Percentiles rank a stretch among this genome's conserved stretches.
These are phyloP conservation scores for Thozetella sp. DNA, from an alignment of 495 filamentous ascomycete genomes.

Conservation along the genomic window DNA sequence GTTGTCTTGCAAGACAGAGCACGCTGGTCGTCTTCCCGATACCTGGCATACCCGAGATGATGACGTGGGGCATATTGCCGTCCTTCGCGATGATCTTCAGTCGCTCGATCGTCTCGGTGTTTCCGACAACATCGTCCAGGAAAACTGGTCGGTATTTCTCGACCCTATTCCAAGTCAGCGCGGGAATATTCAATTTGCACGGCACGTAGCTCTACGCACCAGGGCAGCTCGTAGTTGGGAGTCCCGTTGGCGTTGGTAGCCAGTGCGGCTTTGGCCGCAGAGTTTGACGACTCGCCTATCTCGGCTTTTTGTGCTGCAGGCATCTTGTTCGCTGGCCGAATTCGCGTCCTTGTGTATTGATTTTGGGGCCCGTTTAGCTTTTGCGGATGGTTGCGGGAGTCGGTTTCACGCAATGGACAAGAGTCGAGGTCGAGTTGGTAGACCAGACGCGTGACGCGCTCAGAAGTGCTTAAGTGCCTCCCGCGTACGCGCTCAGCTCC, in stretches of 20 bases:
- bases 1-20: constrained; percentile 87
- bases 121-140: constrained; percentile 96
- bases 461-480: neutral
- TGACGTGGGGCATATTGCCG: constrained; percentile 99
- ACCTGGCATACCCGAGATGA: constrained; percentile 98
- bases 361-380: no score
- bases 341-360: constrained; percentile 4
- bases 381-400: neutral
- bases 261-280: constrained; percentile 67
- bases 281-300: constrained; percentile 74
- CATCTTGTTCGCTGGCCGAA: no score
- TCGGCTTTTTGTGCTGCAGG: constrained; percentile 41
- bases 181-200: constrained; percentile 8
- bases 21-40: constrained; percentile 99
- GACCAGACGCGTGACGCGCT: neutral
- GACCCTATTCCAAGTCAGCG: constrained; percentile 63
- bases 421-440: neutral
- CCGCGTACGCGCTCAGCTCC: neutral
- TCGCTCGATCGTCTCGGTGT: constrained; percentile 95
- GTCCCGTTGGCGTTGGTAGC: constrained; percentile 64
- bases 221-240: constrained; percentile 85
- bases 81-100: constrained; percentile 99
- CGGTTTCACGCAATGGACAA: neutral
- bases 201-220: no score
- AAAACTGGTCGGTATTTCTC: constrained; percentile 96